Evolutionary conservation across 768 basidiomycete genomes (phyloP).

Genomic region (Leccinum barrowsii): DNA sequence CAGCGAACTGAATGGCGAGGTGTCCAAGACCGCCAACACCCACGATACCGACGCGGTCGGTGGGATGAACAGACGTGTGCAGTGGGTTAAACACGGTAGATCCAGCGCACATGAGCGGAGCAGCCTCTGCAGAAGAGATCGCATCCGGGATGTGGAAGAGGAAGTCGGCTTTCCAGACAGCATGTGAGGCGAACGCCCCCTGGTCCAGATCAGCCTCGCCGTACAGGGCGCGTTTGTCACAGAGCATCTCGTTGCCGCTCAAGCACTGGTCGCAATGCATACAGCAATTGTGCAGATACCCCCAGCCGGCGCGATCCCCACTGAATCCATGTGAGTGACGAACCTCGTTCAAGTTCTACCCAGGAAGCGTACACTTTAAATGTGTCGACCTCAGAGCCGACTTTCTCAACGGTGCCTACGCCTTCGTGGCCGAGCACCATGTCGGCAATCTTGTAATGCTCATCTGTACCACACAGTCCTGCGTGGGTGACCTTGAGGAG

Average conservation of each 20-base stretch:
- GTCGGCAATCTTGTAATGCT: slow-evolving; percentile 29
- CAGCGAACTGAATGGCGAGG: slow-evolving; percentile 37
- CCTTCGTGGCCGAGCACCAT: slow-evolving; percentile 42
- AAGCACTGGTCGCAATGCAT: slow-evolving; percentile 33
- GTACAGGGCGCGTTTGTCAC: slow-evolving; percentile 24
- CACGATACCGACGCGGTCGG: slow-evolving; percentile 34
- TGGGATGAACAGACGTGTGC: slow-evolving; percentile 23
- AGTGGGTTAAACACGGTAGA: slow-evolving; percentile 32
- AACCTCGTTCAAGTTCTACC: no score
- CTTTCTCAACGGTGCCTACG: slow-evolving; percentile 31
- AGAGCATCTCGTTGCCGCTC: slow-evolving; percentile 31
- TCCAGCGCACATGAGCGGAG: slow-evolving; percentile 38
- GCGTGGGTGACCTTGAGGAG: slow-evolving; percentile 32
- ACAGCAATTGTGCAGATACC: slow-evolving; percentile 33
- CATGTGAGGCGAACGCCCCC: slow-evolving; percentile 35
- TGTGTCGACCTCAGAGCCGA: slow-evolving; percentile 28
- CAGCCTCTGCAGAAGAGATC: slow-evolving; percentile 29
- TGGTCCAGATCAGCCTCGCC: slow-evolving; percentile 27
- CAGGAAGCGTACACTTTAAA: slow-evolving; percentile 33
- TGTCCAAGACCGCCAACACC: slow-evolving; percentile 38
- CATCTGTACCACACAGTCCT: slow-evolving; percentile 40
- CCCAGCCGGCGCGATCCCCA: slow-evolving; percentile 38
- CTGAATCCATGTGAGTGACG: slow-evolving; percentile 9
- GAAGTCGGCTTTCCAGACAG: slow-evolving; percentile 33
- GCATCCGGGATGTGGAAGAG: slow-evolving; percentile 34